Evolutionary conservation across 176 grass and related monocot species (phyloP).

Genomic region (Elaeis guineensis): DNA sequence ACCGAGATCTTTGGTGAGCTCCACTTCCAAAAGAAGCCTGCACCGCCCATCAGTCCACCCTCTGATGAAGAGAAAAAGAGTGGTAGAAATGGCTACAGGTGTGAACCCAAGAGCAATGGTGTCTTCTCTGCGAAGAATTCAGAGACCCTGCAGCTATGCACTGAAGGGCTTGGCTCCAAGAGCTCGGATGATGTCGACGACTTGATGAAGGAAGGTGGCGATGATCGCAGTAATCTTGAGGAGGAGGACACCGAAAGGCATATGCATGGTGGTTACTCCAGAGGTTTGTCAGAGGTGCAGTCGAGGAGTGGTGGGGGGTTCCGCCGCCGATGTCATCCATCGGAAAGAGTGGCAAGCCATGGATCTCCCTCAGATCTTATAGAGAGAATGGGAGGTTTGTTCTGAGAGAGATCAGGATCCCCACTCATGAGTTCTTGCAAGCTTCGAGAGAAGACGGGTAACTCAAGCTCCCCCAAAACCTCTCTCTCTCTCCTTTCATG

Average conservation of each 20-base stretch:
- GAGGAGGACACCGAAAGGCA: neutral
- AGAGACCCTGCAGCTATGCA: constrained; percentile 49
- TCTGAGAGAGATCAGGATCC: no score
- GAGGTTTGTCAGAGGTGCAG: neutral
- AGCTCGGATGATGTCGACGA: constrained; percentile 67
- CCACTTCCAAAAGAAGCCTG: constrained; percentile 64
- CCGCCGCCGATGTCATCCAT: constrained; percentile 70
- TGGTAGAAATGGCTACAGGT: neutral
- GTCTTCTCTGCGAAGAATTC: constrained; percentile 51
- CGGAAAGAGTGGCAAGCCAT: constrained; percentile 45
- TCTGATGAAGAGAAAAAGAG: neutral
- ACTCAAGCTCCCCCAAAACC: no score
- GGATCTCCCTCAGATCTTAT: constrained; percentile 56
- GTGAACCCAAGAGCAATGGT: constrained; percentile 22
- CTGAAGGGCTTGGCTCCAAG: constrained; percentile 77
- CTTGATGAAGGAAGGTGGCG: constrained; percentile 39
- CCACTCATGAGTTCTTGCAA: no score
- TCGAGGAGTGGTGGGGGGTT: constrained; percentile 20
- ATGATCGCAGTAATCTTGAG: constrained; percentile 3
- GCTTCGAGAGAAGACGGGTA: no score
- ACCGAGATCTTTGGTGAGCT: constrained; percentile 97
- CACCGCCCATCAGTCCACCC: neutral
- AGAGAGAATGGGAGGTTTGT: no score
- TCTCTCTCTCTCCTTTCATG: no score
- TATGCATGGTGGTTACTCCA: no score